Evolutionary conservation across 352 stramenopile species (phyloP), one percentile per base, ranked within the genome.

Genomic region (Phytophthora pseudosyringae): DNA sequence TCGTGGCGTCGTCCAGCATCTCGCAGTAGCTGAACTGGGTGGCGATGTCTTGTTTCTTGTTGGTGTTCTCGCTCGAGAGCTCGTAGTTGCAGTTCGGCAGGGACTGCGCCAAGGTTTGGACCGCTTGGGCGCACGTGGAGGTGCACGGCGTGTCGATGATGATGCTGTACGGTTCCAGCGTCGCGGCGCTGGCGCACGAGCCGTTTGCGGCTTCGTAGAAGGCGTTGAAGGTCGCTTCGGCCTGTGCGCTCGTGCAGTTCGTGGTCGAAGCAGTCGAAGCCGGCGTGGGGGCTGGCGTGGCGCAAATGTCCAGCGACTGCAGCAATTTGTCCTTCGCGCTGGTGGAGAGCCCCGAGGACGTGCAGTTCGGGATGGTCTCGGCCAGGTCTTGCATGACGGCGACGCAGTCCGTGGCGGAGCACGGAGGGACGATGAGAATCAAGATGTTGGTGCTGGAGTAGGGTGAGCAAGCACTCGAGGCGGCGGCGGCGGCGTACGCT

Each of bases 31-130:
- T 54, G 38, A 69, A 59, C 38, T 69, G 53, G 8, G 36, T 59
- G 5, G 12, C 47, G 7, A 59, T 54, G 33, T 63, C 38, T 44
- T 68, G 12, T 60, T 79, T 75, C 59, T 79, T 79, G 59, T 79
- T 79, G 28, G 33, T 62, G 25, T 40, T 54, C 16, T 74, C 67
- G 21, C 58, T 13, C 29, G 57, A 43, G 18, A 59, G 59, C 3
- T 63, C 41, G 31, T 76, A 80, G 43, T 64, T 61, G 52, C 71
- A 76, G 35, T 76, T 65, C 15, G 67, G 67, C 5, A 80, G 48
- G 3, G 49, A 35, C 6, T 61, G 33, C 2, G 50, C 71, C 6
- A 80, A 64, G 8, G 44, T 16, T 18, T 50, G 62, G 10, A 80
- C 32, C 6, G 33, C 26, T 4, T 45, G 18, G 29, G 65, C 72